Evolutionary conservation across 305 asterid species (phyloP).

Genomic region (Fraxinus greggii): DNA sequence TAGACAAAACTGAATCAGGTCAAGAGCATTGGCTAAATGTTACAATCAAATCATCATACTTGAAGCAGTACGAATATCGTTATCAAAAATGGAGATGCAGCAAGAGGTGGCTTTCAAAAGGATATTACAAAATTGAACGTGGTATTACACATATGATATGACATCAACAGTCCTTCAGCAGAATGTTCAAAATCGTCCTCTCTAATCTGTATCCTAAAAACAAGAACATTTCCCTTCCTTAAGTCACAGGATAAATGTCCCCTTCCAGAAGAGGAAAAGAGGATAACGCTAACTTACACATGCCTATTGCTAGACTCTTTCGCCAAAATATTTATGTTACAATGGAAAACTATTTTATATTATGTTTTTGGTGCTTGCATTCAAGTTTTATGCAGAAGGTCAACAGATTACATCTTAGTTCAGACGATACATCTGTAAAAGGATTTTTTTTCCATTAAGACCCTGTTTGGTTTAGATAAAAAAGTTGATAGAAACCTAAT

Average conservation of each 20-base stretch:
- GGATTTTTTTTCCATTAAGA: neutral
- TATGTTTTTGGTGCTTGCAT: neutral
- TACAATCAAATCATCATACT: slow-evolving; percentile 10
- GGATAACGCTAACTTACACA: neutral
- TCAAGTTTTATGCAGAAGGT: neutral
- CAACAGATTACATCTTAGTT: neutral
- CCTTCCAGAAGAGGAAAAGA: neutral
- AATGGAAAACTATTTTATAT: neutral
- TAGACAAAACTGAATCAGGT: slow-evolving; percentile 18
- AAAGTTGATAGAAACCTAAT: neutral
- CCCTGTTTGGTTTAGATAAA: neutral
- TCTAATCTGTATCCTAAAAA: neutral
- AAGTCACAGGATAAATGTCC: neutral
- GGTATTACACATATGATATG: neutral
- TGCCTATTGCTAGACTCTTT: slow-evolving; percentile 6
- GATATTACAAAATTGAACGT: neutral
- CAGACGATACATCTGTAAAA: neutral
- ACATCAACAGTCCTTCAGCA: neutral
- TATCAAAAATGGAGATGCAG: neutral
- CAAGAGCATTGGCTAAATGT: neutral
- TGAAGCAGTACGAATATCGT: neutral
- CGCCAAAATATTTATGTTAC: neutral
- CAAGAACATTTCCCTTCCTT: neutral
- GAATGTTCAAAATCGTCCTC: neutral
- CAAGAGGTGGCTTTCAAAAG: neutral